phyloP scores from a whole-genome alignment of 2,329 filamentous ascomycete genomes.

The Sodiomyces alkalinus region DNA sequence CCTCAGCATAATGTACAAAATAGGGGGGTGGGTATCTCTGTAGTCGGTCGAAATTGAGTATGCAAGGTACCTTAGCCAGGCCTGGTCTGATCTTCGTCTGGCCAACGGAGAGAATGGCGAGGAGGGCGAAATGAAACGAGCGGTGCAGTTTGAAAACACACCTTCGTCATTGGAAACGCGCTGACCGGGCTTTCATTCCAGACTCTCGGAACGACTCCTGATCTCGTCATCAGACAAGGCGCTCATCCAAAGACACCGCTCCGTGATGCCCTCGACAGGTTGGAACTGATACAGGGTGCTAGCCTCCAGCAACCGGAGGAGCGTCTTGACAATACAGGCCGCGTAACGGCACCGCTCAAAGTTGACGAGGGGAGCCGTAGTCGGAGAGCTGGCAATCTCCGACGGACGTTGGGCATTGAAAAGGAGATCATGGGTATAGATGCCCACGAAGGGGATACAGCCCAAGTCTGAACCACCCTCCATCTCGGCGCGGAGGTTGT shows the following conservation, averaged over 20 bases:
- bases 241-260: constrained; percentile 74
- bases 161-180: no score
- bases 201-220: constrained; percentile 30
- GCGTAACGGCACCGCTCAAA: constrained; percentile 69
- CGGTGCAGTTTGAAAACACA: no score
- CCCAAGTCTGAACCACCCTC: constrained; percentile 51
- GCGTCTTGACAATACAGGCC: constrained; percentile 63
- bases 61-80: no score
- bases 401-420: constrained; percentile 69
- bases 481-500: constrained; percentile 66
- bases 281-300: constrained; percentile 61
- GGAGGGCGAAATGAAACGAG: no score
- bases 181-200: no score
- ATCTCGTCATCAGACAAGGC: constrained; percentile 67
- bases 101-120: no score
- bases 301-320: constrained; percentile 64
- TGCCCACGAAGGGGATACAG: constrained; percentile 72
- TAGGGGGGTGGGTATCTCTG: no score
- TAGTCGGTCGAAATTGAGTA: no score
- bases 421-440: constrained; percentile 71
- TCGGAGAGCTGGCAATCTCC: constrained; percentile 53
- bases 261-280: constrained; percentile 61
- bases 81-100: no score
- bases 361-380: constrained; percentile 57
- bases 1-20: no score